phyloP scores from a whole-genome alignment of 2,329 filamentous ascomycete genomes.

The Xylaria hypoxylon region DNA sequence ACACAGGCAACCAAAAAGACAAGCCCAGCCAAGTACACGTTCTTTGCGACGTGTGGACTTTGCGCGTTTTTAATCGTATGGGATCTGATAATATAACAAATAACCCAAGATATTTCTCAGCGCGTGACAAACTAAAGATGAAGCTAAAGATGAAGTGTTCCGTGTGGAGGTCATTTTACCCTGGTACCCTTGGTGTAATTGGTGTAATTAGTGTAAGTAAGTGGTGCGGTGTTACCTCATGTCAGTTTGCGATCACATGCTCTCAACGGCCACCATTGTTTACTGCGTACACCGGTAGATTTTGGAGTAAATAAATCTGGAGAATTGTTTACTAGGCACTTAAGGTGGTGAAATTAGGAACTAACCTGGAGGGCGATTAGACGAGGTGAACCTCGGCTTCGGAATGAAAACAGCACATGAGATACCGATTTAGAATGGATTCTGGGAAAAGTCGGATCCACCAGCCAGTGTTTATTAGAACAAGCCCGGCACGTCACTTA shows the following conservation, averaged over 20 bases:
- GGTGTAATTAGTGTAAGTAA: constrained; percentile 5
- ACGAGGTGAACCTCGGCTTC: constrained; percentile 33
- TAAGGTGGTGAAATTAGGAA: background rate
- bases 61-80: constrained; percentile 80
- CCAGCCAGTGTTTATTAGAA: constrained; percentile 28
- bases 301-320: constrained; percentile 6
- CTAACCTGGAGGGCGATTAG: constrained; percentile 1
- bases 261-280: background rate
- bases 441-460: constrained; percentile 24
- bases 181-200: background rate
- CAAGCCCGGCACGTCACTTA: constrained; percentile 1
- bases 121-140: constrained; percentile 8
- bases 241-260: constrained; percentile 32
- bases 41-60: constrained; percentile 81
- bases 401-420: background rate
- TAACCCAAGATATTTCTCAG: background rate
- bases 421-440: constrained; percentile 20
- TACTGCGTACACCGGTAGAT: constrained; percentile 1
- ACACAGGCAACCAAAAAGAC: constrained; percentile 81
- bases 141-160: constrained; percentile 8
- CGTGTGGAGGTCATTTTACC: background rate
- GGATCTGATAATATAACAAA: constrained; percentile 73
- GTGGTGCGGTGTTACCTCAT: background rate
- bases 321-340: background rate
- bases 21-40: constrained; percentile 81